These are phyloP conservation scores for Fragilaria crotonensis DNA, from an alignment of 108 stramenopile species.

Conservation along the genomic window DNA sequence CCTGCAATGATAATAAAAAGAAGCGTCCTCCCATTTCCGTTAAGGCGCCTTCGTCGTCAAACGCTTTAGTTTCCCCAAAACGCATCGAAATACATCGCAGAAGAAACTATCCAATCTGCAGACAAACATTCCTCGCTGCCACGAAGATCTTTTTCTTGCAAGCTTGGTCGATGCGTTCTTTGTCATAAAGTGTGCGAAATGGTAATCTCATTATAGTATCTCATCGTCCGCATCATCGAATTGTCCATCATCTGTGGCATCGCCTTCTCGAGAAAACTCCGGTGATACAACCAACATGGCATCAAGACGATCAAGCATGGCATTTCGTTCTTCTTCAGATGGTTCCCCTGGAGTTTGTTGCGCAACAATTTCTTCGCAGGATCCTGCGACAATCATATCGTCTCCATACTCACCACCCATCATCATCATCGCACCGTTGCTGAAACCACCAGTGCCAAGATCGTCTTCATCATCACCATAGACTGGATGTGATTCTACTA, in stretches of 20 bases:
- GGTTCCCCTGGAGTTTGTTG: background rate
- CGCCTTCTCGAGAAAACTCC: slow-evolving; percentile 38
- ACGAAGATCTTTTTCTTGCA: too few relatives aligned
- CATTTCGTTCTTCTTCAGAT: slow-evolving; percentile 35
- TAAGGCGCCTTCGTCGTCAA: too few relatives aligned
- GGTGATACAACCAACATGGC: slow-evolving; percentile 56
- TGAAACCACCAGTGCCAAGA: background rate
- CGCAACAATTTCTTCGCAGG: too few relatives aligned
- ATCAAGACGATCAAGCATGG: slow-evolving; percentile 47
- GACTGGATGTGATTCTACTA: background rate
- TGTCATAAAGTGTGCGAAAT: too few relatives aligned
- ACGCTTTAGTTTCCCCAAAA: too few relatives aligned
- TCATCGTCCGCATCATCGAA: slow-evolving; percentile 16
- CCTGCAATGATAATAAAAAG: too few relatives aligned
- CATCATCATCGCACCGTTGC: background rate
- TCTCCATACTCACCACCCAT: background rate
- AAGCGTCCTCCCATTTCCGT: too few relatives aligned
- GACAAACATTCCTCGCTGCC: too few relatives aligned
- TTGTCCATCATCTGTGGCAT: slow-evolving; percentile 31
- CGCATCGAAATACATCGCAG: too few relatives aligned
- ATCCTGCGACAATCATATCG: background rate
- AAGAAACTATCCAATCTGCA: too few relatives aligned
- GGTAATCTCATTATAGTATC: too few relatives aligned
- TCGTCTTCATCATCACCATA: background rate
- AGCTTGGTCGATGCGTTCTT: too few relatives aligned